phyloP scores from a whole-genome alignment of 1,284 basidiomycete genomes.

The Trichosporon faecale region DNA sequence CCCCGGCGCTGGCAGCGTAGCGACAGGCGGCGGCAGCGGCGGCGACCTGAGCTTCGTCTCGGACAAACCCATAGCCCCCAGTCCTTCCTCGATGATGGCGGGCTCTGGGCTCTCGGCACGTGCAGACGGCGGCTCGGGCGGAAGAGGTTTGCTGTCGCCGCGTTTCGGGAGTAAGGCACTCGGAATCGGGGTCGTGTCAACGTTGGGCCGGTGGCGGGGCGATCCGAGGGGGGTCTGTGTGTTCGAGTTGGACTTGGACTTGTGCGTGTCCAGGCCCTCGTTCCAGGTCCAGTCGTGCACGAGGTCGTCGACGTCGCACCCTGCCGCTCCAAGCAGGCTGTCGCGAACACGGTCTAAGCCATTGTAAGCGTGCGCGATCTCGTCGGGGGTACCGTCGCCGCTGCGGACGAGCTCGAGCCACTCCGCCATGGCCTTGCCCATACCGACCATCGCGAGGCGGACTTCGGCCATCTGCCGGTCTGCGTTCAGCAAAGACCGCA shows the following conservation, averaged over 20 bases:
- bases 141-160: neutral
- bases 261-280: constrained; percentile 40
- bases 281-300: constrained; percentile 50
- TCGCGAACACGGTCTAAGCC: constrained; percentile 41
- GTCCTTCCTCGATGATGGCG: neutral
- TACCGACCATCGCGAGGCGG: constrained; percentile 46
- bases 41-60: neutral
- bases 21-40: neutral
- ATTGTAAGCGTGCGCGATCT: constrained; percentile 23
- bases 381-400: neutral
- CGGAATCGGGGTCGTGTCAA: neutral
- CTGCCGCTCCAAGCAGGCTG: constrained; percentile 41
- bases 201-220: neutral
- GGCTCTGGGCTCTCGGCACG: neutral
- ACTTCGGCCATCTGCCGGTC: constrained; percentile 49
- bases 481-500: constrained; percentile 40
- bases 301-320: constrained; percentile 42
- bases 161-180: neutral
- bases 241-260: constrained; percentile 7
- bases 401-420: constrained; percentile 36
- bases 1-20: neutral
- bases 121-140: neutral
- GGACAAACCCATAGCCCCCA: neutral
- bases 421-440: constrained; percentile 49
- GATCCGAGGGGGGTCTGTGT: constrained; percentile 6